These are phyloP conservation scores for Epichloe baconii DNA, from an alignment of 2,329 filamentous ascomycete species.

Conservation along the genomic window DNA sequence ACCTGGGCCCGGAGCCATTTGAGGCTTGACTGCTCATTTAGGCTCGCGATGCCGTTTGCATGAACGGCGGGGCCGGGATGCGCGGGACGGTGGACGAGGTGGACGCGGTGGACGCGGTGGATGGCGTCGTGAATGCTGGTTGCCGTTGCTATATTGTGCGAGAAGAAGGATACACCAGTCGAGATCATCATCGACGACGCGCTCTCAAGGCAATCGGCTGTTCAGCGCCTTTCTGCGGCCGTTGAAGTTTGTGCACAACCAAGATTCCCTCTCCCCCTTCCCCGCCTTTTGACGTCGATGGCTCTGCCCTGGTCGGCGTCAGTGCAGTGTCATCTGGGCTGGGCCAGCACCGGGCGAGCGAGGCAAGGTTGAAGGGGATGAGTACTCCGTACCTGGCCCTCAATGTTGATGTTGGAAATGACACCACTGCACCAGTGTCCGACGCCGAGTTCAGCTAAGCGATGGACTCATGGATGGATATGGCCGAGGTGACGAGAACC, in stretches of 20 bases:
- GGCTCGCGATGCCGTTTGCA: not conserved
- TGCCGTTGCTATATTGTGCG: not conserved
- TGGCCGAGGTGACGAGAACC: no score
- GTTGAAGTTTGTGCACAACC: not conserved
- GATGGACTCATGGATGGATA: no score
- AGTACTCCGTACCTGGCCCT: no score
- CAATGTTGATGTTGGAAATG: no score
- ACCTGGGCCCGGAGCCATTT: conserved; percentile 5
- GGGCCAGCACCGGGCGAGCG: no score
- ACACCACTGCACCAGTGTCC: no score
- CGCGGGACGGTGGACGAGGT: not conserved
- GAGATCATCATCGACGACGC: conserved; percentile 1
- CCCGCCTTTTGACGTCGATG: not conserved
- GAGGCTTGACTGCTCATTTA: conserved; percentile 7
- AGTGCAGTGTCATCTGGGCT: no score
- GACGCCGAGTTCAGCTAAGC: no score
- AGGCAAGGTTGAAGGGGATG: no score
- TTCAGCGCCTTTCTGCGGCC: not conserved
- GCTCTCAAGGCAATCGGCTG: not conserved
- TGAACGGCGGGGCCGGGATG: not conserved
- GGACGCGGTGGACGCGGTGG: not conserved
- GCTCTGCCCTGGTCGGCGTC: no score
- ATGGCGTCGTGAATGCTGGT: not conserved
- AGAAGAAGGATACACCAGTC: not conserved
- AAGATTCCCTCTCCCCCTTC: not conserved